A percentile compares a stretch with the other conserved stretches of the same genome.
phyloP scores from a whole-genome alignment of 2,329 filamentous ascomycete genomes.

The Grosmannia serpens region DNA sequence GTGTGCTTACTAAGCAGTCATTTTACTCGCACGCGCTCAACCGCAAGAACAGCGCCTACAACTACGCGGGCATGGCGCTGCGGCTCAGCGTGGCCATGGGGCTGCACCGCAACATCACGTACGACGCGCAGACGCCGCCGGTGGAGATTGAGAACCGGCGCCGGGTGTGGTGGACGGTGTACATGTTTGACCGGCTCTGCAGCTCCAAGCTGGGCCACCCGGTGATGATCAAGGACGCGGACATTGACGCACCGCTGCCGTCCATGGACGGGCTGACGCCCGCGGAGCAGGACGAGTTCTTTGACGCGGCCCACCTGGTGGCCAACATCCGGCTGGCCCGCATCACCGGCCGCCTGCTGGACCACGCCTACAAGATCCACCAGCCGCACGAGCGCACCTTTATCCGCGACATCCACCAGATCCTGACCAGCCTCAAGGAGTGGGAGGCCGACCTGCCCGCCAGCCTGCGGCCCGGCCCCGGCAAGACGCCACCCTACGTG shows the following conservation, averaged over 20 bases:
- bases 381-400: not conserved
- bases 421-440: not conserved
- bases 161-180: slow-evolving; percentile 1
- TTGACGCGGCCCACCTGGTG: not conserved
- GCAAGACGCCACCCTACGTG: not conserved
- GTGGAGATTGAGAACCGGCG: slow-evolving; percentile 18
- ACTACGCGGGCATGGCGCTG: slow-evolving; percentile 24
- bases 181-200: slow-evolving; percentile 2
- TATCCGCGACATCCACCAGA: not conserved
- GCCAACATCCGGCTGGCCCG: not conserved
- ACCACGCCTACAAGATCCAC: slow-evolving; percentile 4
- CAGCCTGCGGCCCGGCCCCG: not conserved
- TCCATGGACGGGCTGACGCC: not conserved
- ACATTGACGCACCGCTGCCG: slow-evolving; percentile 2
- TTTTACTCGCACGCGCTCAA: slow-evolving; percentile 27
- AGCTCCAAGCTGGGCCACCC: slow-evolving; percentile 4
- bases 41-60: slow-evolving; percentile 25
- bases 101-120: slow-evolving; percentile 25
- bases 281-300: not conserved
- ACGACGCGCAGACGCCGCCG: slow-evolving; percentile 19
- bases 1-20: slow-evolving; percentile 9
- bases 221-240: not conserved
- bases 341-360: slow-evolving; percentile 1
- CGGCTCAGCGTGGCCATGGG: slow-evolving; percentile 24
- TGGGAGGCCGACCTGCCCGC: slow-evolving; percentile 8